Evolutionary conservation across 768 basidiomycete species (phyloP).

Genomic region (Leccinum pellstonianum): DNA sequence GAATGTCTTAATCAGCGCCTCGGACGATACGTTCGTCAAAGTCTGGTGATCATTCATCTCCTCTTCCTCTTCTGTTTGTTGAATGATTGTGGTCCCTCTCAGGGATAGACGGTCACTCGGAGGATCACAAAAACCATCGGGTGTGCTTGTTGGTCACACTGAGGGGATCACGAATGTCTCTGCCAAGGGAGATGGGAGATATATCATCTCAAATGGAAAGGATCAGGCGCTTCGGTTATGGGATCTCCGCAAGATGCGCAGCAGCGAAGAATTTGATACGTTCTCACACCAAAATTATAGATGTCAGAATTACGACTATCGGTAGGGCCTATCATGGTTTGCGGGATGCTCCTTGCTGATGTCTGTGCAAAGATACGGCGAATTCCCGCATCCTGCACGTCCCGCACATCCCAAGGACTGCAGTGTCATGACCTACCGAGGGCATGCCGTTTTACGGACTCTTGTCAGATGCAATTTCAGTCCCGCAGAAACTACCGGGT

Average conservation of each 20-base stretch:
- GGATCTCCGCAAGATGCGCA: slow-evolving; percentile 93
- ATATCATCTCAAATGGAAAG: slow-evolving; percentile 94
- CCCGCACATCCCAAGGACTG: slow-evolving; percentile 82
- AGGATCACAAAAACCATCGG: slow-evolving; percentile 71
- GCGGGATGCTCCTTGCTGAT: slow-evolving; percentile 11
- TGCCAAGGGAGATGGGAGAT: slow-evolving; percentile 94
- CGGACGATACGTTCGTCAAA: slow-evolving; percentile 93
- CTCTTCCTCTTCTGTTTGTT: not conserved
- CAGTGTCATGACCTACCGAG: slow-evolving; percentile 93
- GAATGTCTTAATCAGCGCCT: slow-evolving; percentile 92
- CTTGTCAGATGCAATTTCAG: slow-evolving; percentile 97
- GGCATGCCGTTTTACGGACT: slow-evolving; percentile 86
- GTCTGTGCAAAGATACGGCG: slow-evolving; percentile 46
- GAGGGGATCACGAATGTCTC: slow-evolving; percentile 95
- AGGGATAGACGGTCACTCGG: slow-evolving; percentile 55
- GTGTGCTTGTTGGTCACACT: slow-evolving; percentile 92
- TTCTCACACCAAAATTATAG: slow-evolving; percentile 54
- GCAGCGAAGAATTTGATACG: slow-evolving; percentile 61
- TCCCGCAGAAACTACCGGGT: slow-evolving; percentile 87
- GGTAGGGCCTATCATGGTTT: slow-evolving; percentile 45
- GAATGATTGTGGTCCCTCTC: slow-evolving; percentile 1
- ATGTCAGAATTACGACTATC: slow-evolving; percentile 70
- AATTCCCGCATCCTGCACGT: slow-evolving; percentile 62
- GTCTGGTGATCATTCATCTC: slow-evolving; percentile 66
- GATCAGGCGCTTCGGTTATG: slow-evolving; percentile 90